Base-by-base conservation (phyloP, 2,329 filamentous ascomycete species). In the Curvularia eragrostidis region DNA sequence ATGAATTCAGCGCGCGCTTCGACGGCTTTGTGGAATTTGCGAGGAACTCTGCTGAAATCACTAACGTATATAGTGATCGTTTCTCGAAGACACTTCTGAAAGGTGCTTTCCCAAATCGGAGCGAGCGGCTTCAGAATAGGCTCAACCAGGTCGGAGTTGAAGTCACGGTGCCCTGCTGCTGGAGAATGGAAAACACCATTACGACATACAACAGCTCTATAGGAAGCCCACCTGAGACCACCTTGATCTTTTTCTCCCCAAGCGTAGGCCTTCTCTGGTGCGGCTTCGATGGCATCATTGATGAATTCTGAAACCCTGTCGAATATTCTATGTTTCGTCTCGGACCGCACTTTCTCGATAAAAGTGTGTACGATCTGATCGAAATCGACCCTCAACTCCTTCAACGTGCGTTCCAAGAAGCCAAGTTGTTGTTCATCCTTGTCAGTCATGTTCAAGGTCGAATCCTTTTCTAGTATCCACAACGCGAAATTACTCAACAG, bases 201-300 rank as follows among this genome's bases (percentile, higher is more conserved):
- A 43, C 84, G 78, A 39, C 82, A 76, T 49, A 82, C 82, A 2
- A 83, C 79, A 9, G 86, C 86, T 69, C 82, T 84, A 63, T 87
- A 88, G 0, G 85, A 87, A 2, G 73, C 24, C 74, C 77, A 87
- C 32, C 69, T 63, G 12, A 84, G 69, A 1, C 84, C 85, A 10
- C 84, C 84, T 30, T 73, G 67, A 13, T 60, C 36, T 28, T 71
- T 77, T 57, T 78, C 64, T 6, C 77, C 75, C 79, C 80, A 80
- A 15, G 59, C 58, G 10, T 56, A 47, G 6, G 73, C 68, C 8
- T 74, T 80, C 0, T 63, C 44, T 2, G 71, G 52, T 3, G 79
- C 78, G 21, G 72, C 71, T 7, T 73, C 61, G 1, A 77, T 69
- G 1, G 82, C 82, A 15, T 71, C 62, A 2, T 77, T 60, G 9